Conservation (phyloP, 2,329 filamentous ascomycete species). For the Rugonectria rugulosa region DNA sequence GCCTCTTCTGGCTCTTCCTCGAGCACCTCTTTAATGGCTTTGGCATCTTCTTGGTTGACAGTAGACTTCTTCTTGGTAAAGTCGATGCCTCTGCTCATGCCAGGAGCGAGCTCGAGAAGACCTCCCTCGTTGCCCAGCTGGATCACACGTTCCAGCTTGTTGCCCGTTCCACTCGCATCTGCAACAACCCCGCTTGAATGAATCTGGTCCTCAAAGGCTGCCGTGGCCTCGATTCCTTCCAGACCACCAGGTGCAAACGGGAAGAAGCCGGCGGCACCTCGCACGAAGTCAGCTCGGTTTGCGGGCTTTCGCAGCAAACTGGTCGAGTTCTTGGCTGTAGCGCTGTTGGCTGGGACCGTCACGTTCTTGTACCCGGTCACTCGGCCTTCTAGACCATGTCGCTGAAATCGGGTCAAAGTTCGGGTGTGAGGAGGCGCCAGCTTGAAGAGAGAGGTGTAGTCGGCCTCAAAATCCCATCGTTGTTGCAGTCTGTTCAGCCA, state of each 20-base stretch:
- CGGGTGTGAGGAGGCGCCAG: constrained; percentile 91
- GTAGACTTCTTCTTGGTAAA: constrained; percentile 67
- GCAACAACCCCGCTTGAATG: constrained; percentile 59
- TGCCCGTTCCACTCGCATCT: constrained; percentile 53
- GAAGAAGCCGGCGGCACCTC: constrained; percentile 91
- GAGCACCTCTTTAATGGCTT: constrained; percentile 73
- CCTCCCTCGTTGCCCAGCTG: constrained; percentile 80
- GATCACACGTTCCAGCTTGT: constrained; percentile 83
- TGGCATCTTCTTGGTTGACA: constrained; percentile 66
- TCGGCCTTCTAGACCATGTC: constrained; percentile 89
- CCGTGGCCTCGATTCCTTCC: constrained; percentile 84
- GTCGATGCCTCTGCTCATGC: constrained; percentile 79
- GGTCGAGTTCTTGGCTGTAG: constrained; percentile 94
- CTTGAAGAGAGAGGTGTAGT: constrained; percentile 85
- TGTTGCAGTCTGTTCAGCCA: constrained; percentile 93
- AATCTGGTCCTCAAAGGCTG: constrained; percentile 81
- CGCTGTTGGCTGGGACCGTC: constrained; percentile 86
- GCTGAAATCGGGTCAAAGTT: constrained; percentile 90
- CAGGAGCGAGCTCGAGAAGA: constrained; percentile 82
- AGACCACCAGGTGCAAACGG: constrained; percentile 92
- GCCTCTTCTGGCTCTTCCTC: constrained; percentile 58
- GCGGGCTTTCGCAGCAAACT: constrained; percentile 88
- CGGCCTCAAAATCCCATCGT: constrained; percentile 81
- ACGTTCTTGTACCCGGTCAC: constrained; percentile 96
- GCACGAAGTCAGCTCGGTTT: constrained; percentile 86